Base-by-base conservation (phyloP, 2,329 filamentous ascomycete genomes). In the Claviceps sp. region DNA sequence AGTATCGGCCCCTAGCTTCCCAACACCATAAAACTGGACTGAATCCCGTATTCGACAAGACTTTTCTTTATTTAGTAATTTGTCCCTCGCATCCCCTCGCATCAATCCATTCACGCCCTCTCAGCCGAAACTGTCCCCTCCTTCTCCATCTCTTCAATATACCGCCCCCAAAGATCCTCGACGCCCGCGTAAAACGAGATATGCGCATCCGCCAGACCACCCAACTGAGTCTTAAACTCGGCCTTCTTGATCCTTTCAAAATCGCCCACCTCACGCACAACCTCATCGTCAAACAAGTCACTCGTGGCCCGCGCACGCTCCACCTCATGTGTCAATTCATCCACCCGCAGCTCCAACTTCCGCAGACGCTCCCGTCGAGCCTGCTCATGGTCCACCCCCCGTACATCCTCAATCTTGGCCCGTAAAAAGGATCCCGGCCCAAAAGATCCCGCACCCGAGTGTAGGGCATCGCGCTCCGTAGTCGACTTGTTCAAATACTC, bases 181-280 rank as follows among this genome's bases (percentile, higher is more conserved):
- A 89, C 85, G 22, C 79, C 79, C 52, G 81, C 81, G 65, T 95
- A 98, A 67, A 96, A 97, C 11, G 82, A 79, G 42, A 95, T 81
- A 65, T 98, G 89, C 18, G 87, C 82, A 62, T 91, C 85, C 0
- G 91, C 89, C 48, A 98, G 69, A 2, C 81, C 82, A 2, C 88
- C 89, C 48, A 98, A 76, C 59, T 93, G 90, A 57, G 85, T 79
- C 66, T 88, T 87, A 69, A 98, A 94, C 73, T 98, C 91, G 43
- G 87, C 75, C 41, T 88, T 82, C 74, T 98, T 98, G 75, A 97
- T 97, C 52, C 90, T 80, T 71, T 98, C 93, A 70, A 98, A 98
- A 64, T 96, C 90, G 20, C 79, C 78, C 1, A 96, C 87, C 67
- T 98, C 93, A 62, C 87, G 85, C 44, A 97, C 85, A 1, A 96